A percentile compares a stretch with the other conserved stretches of the same genome.
Conservation (phyloP, 2,329 filamentous ascomycete species). For the Pseudonectria foliicola region DNA sequence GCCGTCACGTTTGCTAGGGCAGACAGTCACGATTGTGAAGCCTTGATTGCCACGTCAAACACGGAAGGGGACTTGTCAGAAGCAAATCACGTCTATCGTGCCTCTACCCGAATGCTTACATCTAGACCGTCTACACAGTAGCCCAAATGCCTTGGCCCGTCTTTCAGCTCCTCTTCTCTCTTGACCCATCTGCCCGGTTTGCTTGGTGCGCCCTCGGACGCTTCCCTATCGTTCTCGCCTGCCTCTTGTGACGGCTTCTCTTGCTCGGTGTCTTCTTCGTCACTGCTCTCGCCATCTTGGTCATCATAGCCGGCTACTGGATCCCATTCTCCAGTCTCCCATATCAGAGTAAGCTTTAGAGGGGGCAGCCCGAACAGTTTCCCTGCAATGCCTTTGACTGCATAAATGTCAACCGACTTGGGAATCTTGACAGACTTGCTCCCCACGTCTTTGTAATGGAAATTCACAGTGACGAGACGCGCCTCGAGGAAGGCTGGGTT, state of each 20-base stretch:
- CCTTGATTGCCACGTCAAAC: conserved; percentile 3
- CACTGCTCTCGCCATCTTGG: conserved; percentile 47
- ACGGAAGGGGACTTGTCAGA: not conserved
- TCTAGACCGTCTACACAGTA: conserved; percentile 73
- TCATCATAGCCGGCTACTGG: conserved; percentile 60
- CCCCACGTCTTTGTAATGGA: conserved; percentile 25
- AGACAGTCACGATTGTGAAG: too few species aligned
- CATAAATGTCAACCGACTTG: conserved; percentile 71
- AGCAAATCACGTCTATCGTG: conserved; percentile 16
- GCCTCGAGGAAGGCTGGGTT: conserved; percentile 80
- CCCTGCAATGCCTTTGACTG: conserved; percentile 70
- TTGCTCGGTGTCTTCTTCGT: conserved; percentile 40
- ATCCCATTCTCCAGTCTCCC: conserved; percentile 90
- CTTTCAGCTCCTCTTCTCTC: conserved; percentile 70
- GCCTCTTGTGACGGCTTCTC: conserved; percentile 18
- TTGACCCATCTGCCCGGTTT: conserved; percentile 59
- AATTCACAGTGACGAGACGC: conserved; percentile 60
- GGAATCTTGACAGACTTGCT: conserved; percentile 52
- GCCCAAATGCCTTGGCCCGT: conserved; percentile 74
- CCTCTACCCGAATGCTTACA: conserved; percentile 64
- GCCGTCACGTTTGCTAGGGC: too few species aligned
- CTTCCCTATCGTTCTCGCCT: conserved; percentile 9
- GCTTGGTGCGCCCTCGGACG: conserved; percentile 16
- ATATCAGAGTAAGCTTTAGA: conserved; percentile 60
- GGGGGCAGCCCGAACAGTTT: conserved; percentile 61